These are phyloP conservation scores for Fusarium papillatum DNA, from an alignment of 2,329 filamentous ascomycete species.

Conservation along the genomic window DNA sequence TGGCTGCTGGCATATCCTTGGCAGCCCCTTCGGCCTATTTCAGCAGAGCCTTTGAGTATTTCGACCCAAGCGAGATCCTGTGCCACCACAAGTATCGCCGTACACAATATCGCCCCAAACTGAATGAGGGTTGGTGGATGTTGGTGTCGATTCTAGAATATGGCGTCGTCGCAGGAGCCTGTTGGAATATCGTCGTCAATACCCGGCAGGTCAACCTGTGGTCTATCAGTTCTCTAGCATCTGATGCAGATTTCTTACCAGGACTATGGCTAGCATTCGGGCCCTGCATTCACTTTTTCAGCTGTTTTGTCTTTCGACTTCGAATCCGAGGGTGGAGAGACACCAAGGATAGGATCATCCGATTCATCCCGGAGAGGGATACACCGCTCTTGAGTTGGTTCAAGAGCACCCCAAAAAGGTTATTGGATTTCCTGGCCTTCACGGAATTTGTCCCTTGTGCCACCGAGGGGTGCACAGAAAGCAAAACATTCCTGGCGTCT, in stretches of 20 bases:
- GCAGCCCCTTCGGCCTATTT: slow-evolving; percentile 13
- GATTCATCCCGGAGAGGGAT: background rate
- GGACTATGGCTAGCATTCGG: slow-evolving; percentile 1
- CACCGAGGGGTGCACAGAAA: background rate
- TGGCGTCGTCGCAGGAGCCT: background rate
- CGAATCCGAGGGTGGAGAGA: slow-evolving; percentile 9
- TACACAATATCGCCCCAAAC: background rate
- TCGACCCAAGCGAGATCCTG: slow-evolving; percentile 5
- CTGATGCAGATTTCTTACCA: slow-evolving; percentile 9
- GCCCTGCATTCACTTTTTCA: background rate
- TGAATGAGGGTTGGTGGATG: background rate
- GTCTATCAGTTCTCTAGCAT: slow-evolving; percentile 4
- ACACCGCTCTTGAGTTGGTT: background rate
- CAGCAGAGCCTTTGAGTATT: slow-evolving; percentile 18
- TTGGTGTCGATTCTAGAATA: slow-evolving; percentile 3
- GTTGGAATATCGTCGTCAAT: slow-evolving; percentile 4
- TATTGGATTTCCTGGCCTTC: background rate
- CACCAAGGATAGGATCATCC: background rate
- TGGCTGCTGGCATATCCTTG: slow-evolving; percentile 8
- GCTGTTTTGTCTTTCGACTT: slow-evolving; percentile 6
- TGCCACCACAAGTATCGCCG: background rate
- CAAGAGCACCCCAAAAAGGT: background rate
- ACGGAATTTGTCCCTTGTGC: slow-evolving; percentile 9
- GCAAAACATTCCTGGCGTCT: background rate
- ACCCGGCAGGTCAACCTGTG: background rate